Base-by-base conservation (phyloP, 2,329 filamentous ascomycete species). In the Paraphaeosphaeria sporulosa region DNA sequence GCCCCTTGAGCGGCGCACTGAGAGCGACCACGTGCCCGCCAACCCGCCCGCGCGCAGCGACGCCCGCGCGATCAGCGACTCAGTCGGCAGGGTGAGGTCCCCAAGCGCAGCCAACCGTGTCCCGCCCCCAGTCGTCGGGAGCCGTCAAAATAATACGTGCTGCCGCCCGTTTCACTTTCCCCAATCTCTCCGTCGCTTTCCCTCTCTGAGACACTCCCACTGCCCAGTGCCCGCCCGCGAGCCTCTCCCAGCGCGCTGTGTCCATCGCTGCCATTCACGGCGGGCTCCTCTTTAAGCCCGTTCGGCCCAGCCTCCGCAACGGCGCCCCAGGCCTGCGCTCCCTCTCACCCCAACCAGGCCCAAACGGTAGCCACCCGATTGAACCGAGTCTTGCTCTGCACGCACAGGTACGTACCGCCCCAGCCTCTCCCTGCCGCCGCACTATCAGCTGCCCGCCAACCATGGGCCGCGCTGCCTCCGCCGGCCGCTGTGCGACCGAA, bases 101-200 rank as follows among this genome's bases (percentile, higher is more conserved):
- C 57, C 67, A 69, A 69, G 66, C 67, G 64, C 67, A 69, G 63
- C 71, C 67, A 70, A 69, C 69, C 67, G 66, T 56, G 68, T 49
- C 59, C 64, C 62, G 64, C 64, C 60, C 61, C 63, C 63, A 60
- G 62, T 65, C 63, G 62, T 60, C 61, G 64, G 60, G 60, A 62
- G 66, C 61, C 64, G 67, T 65, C 69, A 65, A 74, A 73, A 75
- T 74, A 76, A 52, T 71, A 74, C 69, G 68, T 70, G 69, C 69
- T 68, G 70, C 71, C 71, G 68, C 72, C 71, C 74, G 74, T 76
- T 76, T 73, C 71, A 72, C 73, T 74, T 75, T 77, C 67, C 75
- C 75, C 72, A 75, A 77, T 75, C 71, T 72, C 71, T 76, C 69
- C 68, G 67, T 72, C 70, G 69, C 73, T 77, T 78, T 77, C 73